phyloP scores from a whole-genome alignment of 805 yeast genomes.

The Hanseniaspora lindneri region DNA sequence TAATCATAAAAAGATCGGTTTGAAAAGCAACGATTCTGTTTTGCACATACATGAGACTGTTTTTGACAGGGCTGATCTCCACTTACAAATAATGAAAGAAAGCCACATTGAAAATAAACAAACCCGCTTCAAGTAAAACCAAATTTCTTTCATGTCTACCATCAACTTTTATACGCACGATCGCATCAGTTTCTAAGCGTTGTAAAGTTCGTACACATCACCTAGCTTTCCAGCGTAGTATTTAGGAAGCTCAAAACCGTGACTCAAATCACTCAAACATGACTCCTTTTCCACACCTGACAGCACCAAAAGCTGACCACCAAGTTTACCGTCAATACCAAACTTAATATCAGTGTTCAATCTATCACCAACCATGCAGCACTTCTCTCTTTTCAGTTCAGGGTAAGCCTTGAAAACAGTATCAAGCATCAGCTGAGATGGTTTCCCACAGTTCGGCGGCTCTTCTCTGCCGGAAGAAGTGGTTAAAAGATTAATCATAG shows the following conservation, averaged over 20 bases:
- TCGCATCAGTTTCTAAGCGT: neutral
- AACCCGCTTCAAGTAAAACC: too few species aligned
- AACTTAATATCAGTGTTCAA: slow-evolving; percentile 90
- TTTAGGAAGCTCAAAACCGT: slow-evolving; percentile 41
- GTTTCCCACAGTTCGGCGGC: slow-evolving; percentile 90
- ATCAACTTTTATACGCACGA: neutral
- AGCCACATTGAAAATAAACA: too few species aligned
- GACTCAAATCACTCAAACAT: slow-evolving; percentile 35
- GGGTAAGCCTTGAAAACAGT: slow-evolving; percentile 61
- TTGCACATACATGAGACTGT: too few species aligned
- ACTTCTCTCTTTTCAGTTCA: slow-evolving; percentile 42
- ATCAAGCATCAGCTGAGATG: slow-evolving; percentile 79
- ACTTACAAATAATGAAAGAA: too few species aligned
- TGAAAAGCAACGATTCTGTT: too few species aligned
- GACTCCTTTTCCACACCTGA: slow-evolving; percentile 82
- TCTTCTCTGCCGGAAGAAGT: slow-evolving; percentile 57
- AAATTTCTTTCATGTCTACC: neutral
- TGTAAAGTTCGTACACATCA: slow-evolving; percentile 45
- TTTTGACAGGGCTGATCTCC: too few species aligned
- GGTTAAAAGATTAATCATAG: slow-evolving; percentile 67
- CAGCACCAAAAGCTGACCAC: slow-evolving; percentile 71
- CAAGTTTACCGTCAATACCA: slow-evolving; percentile 73
- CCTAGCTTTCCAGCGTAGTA: slow-evolving; percentile 63
- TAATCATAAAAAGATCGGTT: too few species aligned
- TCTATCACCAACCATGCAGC: slow-evolving; percentile 92